Base-by-base conservation (phyloP, 2,329 filamentous ascomycete species). In the Neonectria magnoliae region DNA sequence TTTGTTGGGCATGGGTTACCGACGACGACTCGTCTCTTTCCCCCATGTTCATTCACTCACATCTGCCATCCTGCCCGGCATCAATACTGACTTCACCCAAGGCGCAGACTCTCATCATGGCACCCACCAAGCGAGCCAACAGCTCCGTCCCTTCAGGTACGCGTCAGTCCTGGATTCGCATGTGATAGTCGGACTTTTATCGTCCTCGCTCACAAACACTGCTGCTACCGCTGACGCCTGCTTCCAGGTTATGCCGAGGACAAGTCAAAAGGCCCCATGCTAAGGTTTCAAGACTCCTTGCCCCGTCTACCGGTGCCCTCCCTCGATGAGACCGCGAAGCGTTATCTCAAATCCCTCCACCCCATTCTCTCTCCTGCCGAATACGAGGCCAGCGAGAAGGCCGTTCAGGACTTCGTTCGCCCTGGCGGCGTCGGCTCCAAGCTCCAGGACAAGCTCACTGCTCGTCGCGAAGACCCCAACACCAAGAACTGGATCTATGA, bases 401-500 rank as follows among this genome's bases (percentile, higher is more conserved):
- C 93, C 33, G 94, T 99, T 38, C 86, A 93, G 66, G 93, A 94
- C 7, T 98, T 99, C 80, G 83, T 97, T 71, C 90, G 90, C 71
- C 93, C 95, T n/a, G 93, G 93, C 62, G 93, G 94, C 42, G 85
- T 90, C 56, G 96, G 95, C 66, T 87, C 91, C 78, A 88, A 89
- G 75, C 89, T 99, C 47, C 96, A 99, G 83, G 91, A 97, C 77
- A 92, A 95, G 79, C 85, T 99, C 69, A 75, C 95, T 56, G 93
- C 92, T 63, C 89, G 90, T 68, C 88, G 92, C 67, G 91, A 93
- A 72, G 89, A 97, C 71, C 91, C 94, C 54, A 90, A 92, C 67
- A 83, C 87, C 77, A 93, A 92, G 83, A 99, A 98, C 82, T 99
- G 96, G 96, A 86, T 99, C 62, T 90, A 91, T 73, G 95, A 99